phyloP scores from a whole-genome alignment of 768 basidiomycete species.

The Dacryopinax spathularia region DNA sequence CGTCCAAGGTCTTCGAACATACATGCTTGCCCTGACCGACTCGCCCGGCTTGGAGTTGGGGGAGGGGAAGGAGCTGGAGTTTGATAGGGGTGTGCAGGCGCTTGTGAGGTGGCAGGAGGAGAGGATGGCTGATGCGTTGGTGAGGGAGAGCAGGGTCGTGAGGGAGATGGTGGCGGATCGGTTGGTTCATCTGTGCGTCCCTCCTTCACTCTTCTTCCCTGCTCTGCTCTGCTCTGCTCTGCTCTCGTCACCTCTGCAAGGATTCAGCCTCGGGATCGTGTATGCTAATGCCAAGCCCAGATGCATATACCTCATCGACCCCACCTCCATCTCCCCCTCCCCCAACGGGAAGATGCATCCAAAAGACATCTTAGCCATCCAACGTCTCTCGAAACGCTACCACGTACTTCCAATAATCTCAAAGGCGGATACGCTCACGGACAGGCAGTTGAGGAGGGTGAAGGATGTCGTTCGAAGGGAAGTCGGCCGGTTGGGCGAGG shows the following conservation, averaged over 20 bases:
- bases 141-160: slow-evolving; percentile 69
- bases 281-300: slow-evolving; percentile 25
- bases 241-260: too few relatives aligned
- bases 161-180: slow-evolving; percentile 79
- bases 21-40: slow-evolving; percentile 65
- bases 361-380: slow-evolving; percentile 64
- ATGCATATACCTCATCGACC: slow-evolving; percentile 77
- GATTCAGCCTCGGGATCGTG: not conserved
- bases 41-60: slow-evolving; percentile 73
- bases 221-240: not conserved
- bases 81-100: slow-evolving; percentile 62
- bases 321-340: slow-evolving; percentile 42
- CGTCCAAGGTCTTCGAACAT: slow-evolving; percentile 38
- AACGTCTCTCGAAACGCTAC: slow-evolving; percentile 53
- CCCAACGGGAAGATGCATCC: slow-evolving; percentile 46
- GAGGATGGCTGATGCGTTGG: slow-evolving; percentile 64
- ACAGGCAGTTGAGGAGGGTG: slow-evolving; percentile 52
- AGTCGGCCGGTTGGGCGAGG: slow-evolving; percentile 26
- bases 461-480: slow-evolving; percentile 61
- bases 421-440: slow-evolving; percentile 68
- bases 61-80: slow-evolving; percentile 54
- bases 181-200: slow-evolving; percentile 69
- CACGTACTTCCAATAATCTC: slow-evolving; percentile 76
- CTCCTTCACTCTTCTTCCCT: slow-evolving; percentile 9
- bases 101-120: slow-evolving; percentile 74